Evolutionary conservation across 805 yeast genomes (phyloP), one percentile per base, ranked within the genome.

Genomic region (Pichia thaimueangensis): DNA sequence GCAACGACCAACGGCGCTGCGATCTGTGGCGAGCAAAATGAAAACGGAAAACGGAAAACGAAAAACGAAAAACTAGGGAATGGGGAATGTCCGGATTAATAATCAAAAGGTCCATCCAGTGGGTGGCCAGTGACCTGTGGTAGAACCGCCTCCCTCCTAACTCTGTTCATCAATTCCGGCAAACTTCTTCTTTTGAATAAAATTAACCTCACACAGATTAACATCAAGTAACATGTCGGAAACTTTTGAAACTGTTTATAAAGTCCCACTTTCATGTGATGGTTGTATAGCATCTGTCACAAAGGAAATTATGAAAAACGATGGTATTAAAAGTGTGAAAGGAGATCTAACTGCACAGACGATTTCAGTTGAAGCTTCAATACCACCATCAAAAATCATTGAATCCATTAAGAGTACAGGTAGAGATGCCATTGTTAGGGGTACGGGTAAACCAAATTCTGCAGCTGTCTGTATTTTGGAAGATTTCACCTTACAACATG

Each of bases 381-480:
- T 74, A 4, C 80, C 96, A 5, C 97, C 97, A 1, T 84, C 95
- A 2, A 63, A 60, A 12, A 74, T 89, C 30, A 80, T 88, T 30
- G 65, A 65, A 39, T 75, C 84, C 0, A 75, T 91, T 43, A 89
- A 83, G 59, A 56, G 56, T 2, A 78, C 81, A 3, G 96, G 97
- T 1, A 76, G 79, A 49, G 97, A 91, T 56, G 96, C 96, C 4
- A 86, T 91, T 49, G 82, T 91, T 20, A 71, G 97, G 46, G 97
- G 97, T 6, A 78, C 96, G 0, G 97, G 97, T 3, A 72, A 69
- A 44, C 82, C 94, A 15, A 82, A 89, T 59, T 74, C 85, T 16
- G 95, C 97, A 0, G 96, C 96, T 0, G 97, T 89, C 25, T 79
- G 93, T 50, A 89, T 89, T 37, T 63, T 89, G 43, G 97, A 91